Conservation (phyloP, 108 stramenopile genomes). For the Skeletonema menzelii region DNA sequence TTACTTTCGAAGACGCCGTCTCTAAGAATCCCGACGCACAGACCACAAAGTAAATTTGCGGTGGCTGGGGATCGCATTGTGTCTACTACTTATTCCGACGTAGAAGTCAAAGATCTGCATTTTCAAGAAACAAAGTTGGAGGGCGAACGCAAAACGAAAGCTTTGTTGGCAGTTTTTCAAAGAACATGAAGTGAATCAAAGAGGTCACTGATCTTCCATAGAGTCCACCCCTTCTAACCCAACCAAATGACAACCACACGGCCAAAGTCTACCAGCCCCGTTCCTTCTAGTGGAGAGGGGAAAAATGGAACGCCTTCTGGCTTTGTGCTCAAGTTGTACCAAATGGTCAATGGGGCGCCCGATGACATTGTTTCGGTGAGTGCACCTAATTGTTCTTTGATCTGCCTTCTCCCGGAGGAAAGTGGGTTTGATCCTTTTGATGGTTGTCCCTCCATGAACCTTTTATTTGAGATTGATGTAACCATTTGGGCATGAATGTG, state of each 20-base stretch:
- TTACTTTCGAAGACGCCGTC: neutral
- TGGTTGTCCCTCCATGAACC: neutral
- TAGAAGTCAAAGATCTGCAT: neutral
- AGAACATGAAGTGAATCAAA: neutral
- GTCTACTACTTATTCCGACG: neutral
- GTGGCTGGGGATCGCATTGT: neutral
- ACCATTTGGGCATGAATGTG: neutral
- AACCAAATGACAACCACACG: neutral
- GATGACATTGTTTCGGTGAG: slow-evolving; percentile 85
- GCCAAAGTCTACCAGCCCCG: neutral
- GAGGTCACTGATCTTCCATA: neutral
- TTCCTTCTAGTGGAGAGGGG: neutral
- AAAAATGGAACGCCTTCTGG: slow-evolving; percentile 37
- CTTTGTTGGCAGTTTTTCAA: neutral
- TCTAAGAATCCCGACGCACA: too few relatives aligned
- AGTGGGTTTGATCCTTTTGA: neutral
- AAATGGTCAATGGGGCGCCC: slow-evolving; percentile 87
- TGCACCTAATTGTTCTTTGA: slow-evolving; percentile 31
- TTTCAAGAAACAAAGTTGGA: neutral
- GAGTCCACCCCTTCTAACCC: neutral
- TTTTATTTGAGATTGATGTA: neutral
- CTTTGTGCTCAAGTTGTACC: slow-evolving; percentile 81
- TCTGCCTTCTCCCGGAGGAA: neutral
- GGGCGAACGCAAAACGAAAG: neutral
- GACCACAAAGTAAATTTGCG: too few relatives aligned